Evolutionary conservation across 78 protist species (phyloP).

Genomic region (Dictyostelium discoideum): dicty_2.7 NC_007091.3:1337501-1338000

Average conservation of each 20-base stretch:
- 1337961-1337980: slow-evolving; percentile 27
- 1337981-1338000: slow-evolving; percentile 76
- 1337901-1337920: not conserved
- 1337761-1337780: slow-evolving; percentile 78
- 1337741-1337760: slow-evolving; percentile 75
- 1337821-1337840: slow-evolving; percentile 81
- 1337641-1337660: slow-evolving; percentile 91
- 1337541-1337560: slow-evolving; percentile 5
- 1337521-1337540: slow-evolving; percentile 26
- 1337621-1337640: slow-evolving; percentile 86
- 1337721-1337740: slow-evolving; percentile 61
- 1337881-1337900: not conserved
- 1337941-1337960: slow-evolving; percentile 43
- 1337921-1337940: slow-evolving; percentile 74
- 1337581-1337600: slow-evolving; percentile 80
- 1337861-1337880: slow-evolving; percentile 60
- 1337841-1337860: slow-evolving; percentile 76
- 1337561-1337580: slow-evolving; percentile 83
- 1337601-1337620: slow-evolving; percentile 84
- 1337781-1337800: slow-evolving; percentile 79
- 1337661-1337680: slow-evolving; percentile 71
- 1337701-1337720: slow-evolving; percentile 75
- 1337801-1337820: slow-evolving; percentile 83
- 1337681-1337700: slow-evolving; percentile 69
- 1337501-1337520: slow-evolving; percentile 46